Evolutionary conservation across 1,139 yeast genomes (phyloP), one percentile per base, ranked within the genome.

Genomic region (Hemisphaericaspora lyxosophila): DNA sequence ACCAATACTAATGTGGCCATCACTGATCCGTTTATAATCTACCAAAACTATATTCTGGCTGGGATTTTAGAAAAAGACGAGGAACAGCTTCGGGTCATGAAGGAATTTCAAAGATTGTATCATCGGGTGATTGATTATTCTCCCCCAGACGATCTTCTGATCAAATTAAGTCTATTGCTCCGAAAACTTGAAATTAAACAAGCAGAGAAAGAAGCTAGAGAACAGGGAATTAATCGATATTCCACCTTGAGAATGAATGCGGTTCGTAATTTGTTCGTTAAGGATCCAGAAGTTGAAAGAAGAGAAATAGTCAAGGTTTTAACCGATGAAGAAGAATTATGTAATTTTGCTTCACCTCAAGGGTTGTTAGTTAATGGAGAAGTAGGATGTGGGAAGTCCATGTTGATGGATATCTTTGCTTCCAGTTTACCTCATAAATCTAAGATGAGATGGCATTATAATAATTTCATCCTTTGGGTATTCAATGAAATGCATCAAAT

Each of bases 381-480:
- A 45, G 89, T 83, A 3, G 89, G 89, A 0, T 80, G 85, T 51
- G 90, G 90, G 2, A 83, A 83, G 51, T 79, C 87, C 2, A 78
- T 83, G 83, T 56, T 83, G 35, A 77, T 82, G 79, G 89, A 82
- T 49, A 73, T 83, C 16, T 82, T 83, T 62, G 88, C 88, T 1
- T 67, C 70, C 31, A 70, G 83, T 2, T 60, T 83, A 26, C 90
- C 89, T 0, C 78, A 80, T 46, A 64, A 67, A 17, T 74, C 82
- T 2, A 84, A 84, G 51, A 73, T 78, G 64, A 64, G 90, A 42
- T 80, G 87, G 81, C 90, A 83, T 51, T 83, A 79, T 52, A 78
- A 78, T 48, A 80, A 78, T 46, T 82, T 84, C 52, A 83, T 83
- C 55, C 63, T 82, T 3, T 80, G 85, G 80, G 80, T 83, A 0